Evolutionary conservation across 1,284 basidiomycete genomes (phyloP).

Genomic region (Phellopilus nigrolimitatus): DNA sequence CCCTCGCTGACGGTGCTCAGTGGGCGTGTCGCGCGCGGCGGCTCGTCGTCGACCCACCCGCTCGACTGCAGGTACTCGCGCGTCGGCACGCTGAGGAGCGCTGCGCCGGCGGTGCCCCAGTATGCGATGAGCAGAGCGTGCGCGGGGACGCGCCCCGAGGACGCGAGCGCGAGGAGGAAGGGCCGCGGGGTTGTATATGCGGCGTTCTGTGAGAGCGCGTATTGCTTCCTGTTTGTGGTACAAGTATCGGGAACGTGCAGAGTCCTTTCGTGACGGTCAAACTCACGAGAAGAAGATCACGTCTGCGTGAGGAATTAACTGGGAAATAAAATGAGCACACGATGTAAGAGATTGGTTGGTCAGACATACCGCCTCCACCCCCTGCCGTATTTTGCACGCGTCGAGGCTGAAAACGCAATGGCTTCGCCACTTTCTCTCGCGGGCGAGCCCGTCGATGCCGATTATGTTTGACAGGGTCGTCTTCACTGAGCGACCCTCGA

Average conservation of each 20-base stretch:
- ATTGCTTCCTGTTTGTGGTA: conserved; percentile 46
- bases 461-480: conserved; percentile 71
- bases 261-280: not conserved
- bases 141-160: conserved; percentile 45
- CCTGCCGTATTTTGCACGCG: conserved; percentile 65
- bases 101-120: conserved; percentile 72
- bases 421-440: conserved; percentile 73
- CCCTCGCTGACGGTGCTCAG: conserved; percentile 12
- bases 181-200: conserved; percentile 56
- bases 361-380: conserved; percentile 64
- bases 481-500: conserved; percentile 70
- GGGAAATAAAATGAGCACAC: conserved; percentile 19
- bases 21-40: conserved; percentile 11
- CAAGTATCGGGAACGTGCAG: not conserved
- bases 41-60: conserved; percentile 50
- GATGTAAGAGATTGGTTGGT: conserved; percentile 20
- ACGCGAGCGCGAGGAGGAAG: conserved; percentile 66
- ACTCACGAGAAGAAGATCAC: conserved; percentile 56
- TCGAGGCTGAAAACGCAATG: conserved; percentile 77
- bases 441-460: conserved; percentile 71
- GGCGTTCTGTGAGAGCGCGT: conserved; percentile 54
- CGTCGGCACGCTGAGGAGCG: conserved; percentile 74
- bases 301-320: conserved; percentile 77
- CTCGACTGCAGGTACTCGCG: conserved; percentile 80
- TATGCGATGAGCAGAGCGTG: conserved; percentile 75